Evolutionary conservation across 2,329 filamentous ascomycete genomes (phyloP), one percentile per base, ranked within the genome.

Genomic region (Colletotrichum paranaense): DNA sequence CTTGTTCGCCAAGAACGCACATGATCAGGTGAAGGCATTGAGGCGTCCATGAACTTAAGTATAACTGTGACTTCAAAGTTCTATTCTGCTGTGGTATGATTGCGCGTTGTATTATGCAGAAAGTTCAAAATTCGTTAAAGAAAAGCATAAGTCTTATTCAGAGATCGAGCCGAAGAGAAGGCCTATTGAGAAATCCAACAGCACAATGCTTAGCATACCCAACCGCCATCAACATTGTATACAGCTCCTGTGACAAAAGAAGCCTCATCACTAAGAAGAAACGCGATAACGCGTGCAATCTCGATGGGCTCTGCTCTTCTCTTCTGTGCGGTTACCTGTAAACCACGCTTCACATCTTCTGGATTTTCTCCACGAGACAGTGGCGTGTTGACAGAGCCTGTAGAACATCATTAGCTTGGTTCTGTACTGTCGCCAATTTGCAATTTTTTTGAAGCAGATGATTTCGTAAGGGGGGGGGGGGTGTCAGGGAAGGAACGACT

Each of bases 261-360:
- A 0, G 78, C 71, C 11, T 79, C 79, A 7, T 78, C 76, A n/a
- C 79, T 78, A 8, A 81, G 62, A 2, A 81, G 60, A 65, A 80
- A 80, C 0, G 77, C 78, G 72, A 80, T 77, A 16, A 80, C 59
- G 1, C 58, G 67, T 0, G 79, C 79, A 4, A 80, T 78, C 59
- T 81, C 79, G 14, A 77, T 75, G 0, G 79, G 77, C 38, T 74
- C 79, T 5, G 72, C 72, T 28, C 80, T 72, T 59, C 75, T 72
- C 38, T 79, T 65, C 0, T 75, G 76, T 14, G 78, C 68, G 16
- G 77, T 73, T 1, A 67, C 66, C 0, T 58, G 26, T 6, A 77
- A 72, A 62, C 75, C 76, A 26, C 58, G 73, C 46, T 3, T 59
- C 62, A 2, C 77, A 76, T 30, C 75, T 57, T 35, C 72, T 60